Evolutionary conservation across 1,284 basidiomycete genomes (phyloP).

Genomic region (Phaffia rhodozyma): DNA sequence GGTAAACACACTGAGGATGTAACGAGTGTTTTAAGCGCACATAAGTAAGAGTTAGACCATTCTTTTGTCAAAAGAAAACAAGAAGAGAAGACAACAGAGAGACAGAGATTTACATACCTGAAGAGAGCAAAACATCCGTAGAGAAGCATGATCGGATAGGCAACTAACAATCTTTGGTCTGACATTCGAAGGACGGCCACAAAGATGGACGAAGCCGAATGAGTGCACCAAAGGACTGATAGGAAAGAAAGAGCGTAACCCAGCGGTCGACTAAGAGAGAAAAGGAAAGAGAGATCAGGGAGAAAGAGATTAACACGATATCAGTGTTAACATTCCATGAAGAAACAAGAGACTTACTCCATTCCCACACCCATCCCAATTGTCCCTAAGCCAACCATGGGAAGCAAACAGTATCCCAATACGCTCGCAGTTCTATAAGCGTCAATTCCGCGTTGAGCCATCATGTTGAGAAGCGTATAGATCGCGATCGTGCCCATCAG

Average conservation of each 20-base stretch:
- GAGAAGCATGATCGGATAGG: slow-evolving; percentile 80
- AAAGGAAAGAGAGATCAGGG: slow-evolving; percentile 7
- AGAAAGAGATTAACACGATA: too few relatives aligned
- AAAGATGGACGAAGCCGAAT: slow-evolving; percentile 85
- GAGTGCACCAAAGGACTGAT: slow-evolving; percentile 49
- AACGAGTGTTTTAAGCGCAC: too few relatives aligned
- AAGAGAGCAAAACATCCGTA: slow-evolving; percentile 86
- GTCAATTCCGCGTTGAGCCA: slow-evolving; percentile 92
- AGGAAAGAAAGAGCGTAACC: slow-evolving; percentile 45
- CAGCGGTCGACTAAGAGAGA: slow-evolving; percentile 49
- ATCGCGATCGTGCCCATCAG: slow-evolving; percentile 87
- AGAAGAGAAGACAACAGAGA: neutral
- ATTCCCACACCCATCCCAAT: slow-evolving; percentile 77
- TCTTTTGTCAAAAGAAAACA: neutral
- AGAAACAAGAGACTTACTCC: slow-evolving; percentile 50
- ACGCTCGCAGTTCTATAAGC: slow-evolving; percentile 93
- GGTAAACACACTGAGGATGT: neutral
- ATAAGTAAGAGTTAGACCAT: too few relatives aligned
- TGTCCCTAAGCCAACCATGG: slow-evolving; percentile 90
- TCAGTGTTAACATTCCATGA: neutral
- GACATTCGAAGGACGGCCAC: slow-evolving; percentile 87
- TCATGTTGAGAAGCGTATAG: slow-evolving; percentile 90
- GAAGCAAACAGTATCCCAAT: slow-evolving; percentile 90
- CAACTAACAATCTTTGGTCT: slow-evolving; percentile 79
- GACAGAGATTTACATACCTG: slow-evolving; percentile 34